A percentile compares a stretch with the other conserved stretches of the same genome.
phyloP scores from a whole-genome alignment of 345 rosid species.

The Salix suchowensis region DNA sequence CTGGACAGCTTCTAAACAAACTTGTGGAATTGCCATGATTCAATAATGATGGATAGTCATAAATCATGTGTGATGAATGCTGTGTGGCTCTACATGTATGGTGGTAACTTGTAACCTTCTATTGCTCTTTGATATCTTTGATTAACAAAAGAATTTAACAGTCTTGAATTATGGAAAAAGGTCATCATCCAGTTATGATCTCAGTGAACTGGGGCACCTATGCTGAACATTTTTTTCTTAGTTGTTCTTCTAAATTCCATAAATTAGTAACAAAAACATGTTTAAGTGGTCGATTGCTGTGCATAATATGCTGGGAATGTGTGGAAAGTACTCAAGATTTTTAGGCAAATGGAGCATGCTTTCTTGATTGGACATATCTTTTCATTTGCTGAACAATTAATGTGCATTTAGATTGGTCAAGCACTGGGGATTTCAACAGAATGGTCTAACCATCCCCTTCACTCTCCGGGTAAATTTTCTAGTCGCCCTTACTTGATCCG shows the following conservation, averaged over 20 bases:
- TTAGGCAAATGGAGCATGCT: background rate
- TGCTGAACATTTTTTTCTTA: too few species aligned
- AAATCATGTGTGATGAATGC: background rate
- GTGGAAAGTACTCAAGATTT: background rate
- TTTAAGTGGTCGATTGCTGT: too few species aligned
- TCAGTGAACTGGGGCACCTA: too few species aligned
- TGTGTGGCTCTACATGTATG: background rate
- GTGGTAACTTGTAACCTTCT: too few species aligned
- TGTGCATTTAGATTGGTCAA: conserved; percentile 64
- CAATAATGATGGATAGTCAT: background rate
- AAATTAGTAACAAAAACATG: too few species aligned
- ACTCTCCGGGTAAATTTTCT: conserved; percentile 56
- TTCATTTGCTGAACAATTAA: background rate
- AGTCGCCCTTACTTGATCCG: background rate
- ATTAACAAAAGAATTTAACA: too few species aligned
- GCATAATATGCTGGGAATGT: too few species aligned
- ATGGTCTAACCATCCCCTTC: conserved; percentile 88
- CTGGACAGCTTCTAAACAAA: too few species aligned
- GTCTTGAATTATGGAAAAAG: too few species aligned
- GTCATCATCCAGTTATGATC: too few species aligned
- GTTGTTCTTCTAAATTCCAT: too few species aligned
- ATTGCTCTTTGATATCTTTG: too few species aligned
- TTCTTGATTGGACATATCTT: background rate
- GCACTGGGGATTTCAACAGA: conserved; percentile 85
- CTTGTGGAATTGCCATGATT: background rate